A percentile compares a stretch with the other conserved stretches of the same genome.
Evolutionary conservation across 108 stramenopile genomes (phyloP).

Genomic region (Cyclotella sp.): DNA sequence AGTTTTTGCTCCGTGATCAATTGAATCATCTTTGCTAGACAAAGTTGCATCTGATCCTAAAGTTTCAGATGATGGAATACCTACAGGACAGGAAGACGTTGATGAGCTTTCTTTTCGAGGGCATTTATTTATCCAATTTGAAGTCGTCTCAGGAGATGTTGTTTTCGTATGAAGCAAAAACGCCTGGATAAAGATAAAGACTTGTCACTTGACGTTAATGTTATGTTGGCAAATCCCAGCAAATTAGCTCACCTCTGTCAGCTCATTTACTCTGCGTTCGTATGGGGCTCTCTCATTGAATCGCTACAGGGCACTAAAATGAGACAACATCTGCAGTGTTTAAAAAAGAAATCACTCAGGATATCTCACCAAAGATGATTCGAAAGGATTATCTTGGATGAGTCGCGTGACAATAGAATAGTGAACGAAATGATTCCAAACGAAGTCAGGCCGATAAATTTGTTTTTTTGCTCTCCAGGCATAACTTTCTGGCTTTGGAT

Average conservation of each 20-base stretch:
- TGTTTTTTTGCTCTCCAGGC: constrained; percentile 53
- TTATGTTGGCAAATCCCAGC: neutral
- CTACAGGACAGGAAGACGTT: constrained; percentile 31
- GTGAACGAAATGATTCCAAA: constrained; percentile 50
- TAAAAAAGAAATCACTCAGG: no score
- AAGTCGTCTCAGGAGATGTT: constrained; percentile 38
- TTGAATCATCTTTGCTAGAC: neutral
- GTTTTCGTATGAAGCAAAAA: constrained; percentile 49
- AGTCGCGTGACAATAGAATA: constrained; percentile 35
- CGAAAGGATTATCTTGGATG: constrained; percentile 28
- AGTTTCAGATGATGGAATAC: constrained; percentile 33
- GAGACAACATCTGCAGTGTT: neutral
- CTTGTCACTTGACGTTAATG: neutral
- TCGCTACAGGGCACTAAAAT: constrained; percentile 1
- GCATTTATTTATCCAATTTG: constrained; percentile 31
- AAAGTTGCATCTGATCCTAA: neutral
- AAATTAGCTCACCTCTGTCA: constrained; percentile 30
- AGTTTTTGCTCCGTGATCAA: neutral
- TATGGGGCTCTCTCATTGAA: constrained; percentile 35
- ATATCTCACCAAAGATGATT: constrained; percentile 13
- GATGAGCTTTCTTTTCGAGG: constrained; percentile 17
- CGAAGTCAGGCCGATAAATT: constrained; percentile 45
- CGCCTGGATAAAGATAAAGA: constrained; percentile 5
- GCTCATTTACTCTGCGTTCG: constrained; percentile 47
- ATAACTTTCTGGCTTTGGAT: constrained; percentile 42